phyloP scores from a whole-genome alignment of 441 rosid species.

The Metrosideros polymorpha region DNA sequence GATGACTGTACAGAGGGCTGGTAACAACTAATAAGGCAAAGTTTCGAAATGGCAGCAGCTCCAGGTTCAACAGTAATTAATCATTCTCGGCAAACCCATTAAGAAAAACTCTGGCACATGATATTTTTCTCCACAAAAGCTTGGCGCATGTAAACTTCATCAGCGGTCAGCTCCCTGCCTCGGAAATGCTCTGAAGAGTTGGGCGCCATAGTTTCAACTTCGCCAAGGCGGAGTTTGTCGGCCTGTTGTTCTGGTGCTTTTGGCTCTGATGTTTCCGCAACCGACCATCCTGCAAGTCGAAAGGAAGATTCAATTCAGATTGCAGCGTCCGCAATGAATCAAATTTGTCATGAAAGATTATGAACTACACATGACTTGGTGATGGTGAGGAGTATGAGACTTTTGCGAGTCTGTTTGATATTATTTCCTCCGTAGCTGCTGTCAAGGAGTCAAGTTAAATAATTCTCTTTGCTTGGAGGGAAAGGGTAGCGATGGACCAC shows the following conservation, averaged over 20 bases:
- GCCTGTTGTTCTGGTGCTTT: constrained; percentile 24
- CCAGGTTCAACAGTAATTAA: not conserved
- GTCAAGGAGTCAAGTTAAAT: not conserved
- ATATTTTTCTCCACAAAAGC: not conserved
- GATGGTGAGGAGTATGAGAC: not conserved
- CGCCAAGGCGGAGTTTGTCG: constrained; percentile 26
- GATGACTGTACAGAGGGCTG: constrained; percentile 28
- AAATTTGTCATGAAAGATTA: not conserved
- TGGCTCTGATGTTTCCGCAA: constrained; percentile 36
- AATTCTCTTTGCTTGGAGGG: not conserved
- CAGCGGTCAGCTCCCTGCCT: constrained; percentile 39
- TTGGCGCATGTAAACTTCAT: not conserved
- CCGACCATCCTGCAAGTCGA: constrained; percentile 18
- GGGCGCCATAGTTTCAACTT: constrained; percentile 84
- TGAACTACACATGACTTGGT: not conserved
- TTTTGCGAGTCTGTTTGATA: not conserved
- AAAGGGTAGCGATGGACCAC: not conserved
- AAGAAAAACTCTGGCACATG: not conserved
- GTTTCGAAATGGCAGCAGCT: not conserved
- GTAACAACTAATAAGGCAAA: not conserved
- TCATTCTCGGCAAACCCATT: not conserved
- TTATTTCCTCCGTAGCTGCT: not conserved
- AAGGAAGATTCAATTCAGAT: not conserved
- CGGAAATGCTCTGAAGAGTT: constrained; percentile 75
- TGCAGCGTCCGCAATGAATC: not conserved